Conservation (phyloP, 2,329 filamentous ascomycete species). For the Pseudogymnoascus verrucosus region DNA sequence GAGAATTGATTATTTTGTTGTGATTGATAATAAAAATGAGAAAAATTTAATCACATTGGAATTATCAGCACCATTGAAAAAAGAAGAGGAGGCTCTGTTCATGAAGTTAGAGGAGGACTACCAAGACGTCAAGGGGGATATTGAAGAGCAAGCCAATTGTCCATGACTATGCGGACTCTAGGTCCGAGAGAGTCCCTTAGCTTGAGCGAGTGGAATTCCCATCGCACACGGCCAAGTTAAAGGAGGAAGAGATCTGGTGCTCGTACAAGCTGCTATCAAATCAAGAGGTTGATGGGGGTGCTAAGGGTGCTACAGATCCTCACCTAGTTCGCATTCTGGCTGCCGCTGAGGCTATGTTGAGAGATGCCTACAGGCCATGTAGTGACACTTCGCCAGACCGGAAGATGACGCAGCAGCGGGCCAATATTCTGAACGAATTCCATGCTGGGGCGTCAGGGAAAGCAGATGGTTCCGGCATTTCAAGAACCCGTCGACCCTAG, state of each 20-base stretch:
- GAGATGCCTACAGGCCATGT: conserved; percentile 13
- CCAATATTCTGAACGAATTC: conserved; percentile 16
- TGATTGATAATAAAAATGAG: not conserved
- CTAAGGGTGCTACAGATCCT: conserved; percentile 9
- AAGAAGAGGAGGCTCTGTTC: conserved; percentile 12
- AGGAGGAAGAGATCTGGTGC: conserved; percentile 13
- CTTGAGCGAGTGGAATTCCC: conserved; percentile 11
- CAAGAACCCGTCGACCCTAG: conserved; percentile 11
- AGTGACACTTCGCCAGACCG: conserved; percentile 12
- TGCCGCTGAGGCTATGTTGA: conserved; percentile 11
- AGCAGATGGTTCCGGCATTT: conserved; percentile 12
- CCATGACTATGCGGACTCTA: conserved; percentile 11
- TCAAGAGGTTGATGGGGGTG: conserved; percentile 10
- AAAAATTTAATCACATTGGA: not conserved
- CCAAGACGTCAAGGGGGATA: conserved; percentile 9
- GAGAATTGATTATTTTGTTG: conserved; percentile 11
- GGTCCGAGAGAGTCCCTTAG: conserved; percentile 12
- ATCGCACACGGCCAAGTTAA: not conserved
- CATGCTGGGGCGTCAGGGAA: conserved; percentile 9
- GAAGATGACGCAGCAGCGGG: conserved; percentile 15
- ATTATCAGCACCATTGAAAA: not conserved
- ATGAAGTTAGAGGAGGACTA: conserved; percentile 12
- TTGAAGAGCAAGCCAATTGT: conserved; percentile 13
- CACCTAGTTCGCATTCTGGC: conserved; percentile 12
- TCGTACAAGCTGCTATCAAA: conserved; percentile 14